Evolutionary conservation across 768 basidiomycete genomes (phyloP), one percentile per base, ranked within the genome.

Genomic region (Russula emetica): DNA sequence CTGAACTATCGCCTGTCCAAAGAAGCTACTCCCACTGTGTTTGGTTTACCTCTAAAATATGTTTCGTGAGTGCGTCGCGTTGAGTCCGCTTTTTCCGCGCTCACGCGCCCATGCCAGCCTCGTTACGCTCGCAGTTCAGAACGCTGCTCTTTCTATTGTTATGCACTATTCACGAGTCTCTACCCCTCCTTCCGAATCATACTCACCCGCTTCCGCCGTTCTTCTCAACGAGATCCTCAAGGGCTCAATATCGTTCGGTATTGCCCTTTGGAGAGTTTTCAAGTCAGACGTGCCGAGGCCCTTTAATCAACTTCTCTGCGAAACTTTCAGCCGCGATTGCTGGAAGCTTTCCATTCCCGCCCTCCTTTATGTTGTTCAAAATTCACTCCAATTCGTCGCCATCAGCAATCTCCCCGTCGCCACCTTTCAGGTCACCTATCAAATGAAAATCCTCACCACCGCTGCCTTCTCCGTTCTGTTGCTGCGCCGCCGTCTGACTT

Each of bases 291-390:
- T 47, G 34, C 81, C 79, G 53, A 78, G 74, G 61, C 75, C 81
- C 13, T 69, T 79, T 57, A 71, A 77, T 70, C 80, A 80, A 62
- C 76, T 94, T 16, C 84, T 84, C 61, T 76, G 76, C 55, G 88
- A 92, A 60, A 78, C 96, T n/a, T 90, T 96, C 74, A 91, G 90
- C 65, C 79, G 83, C 1, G 96, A 98, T 73, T 95, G 93, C 76
- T 98, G 95, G 94, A 98, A 98, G 73, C 85, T 98, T 32, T 94
- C 94, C 36, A 95, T 99, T 67, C 96, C 96, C 1, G 95, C 96
- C 22, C 81, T 97, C 66, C 87, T 98, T 68, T 98, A 97, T 71
- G 87, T 94, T 67, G 82, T 96, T n/a, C 93, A 98, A 76, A 98
- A 98, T 74, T 90, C 92, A 44, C 85, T 99, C 26, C 97, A 98